Percentiles rank a stretch among this genome's conserved stretches.
phyloP scores from a whole-genome alignment of 768 basidiomycete genomes.

The Suillus plorans region DNA sequence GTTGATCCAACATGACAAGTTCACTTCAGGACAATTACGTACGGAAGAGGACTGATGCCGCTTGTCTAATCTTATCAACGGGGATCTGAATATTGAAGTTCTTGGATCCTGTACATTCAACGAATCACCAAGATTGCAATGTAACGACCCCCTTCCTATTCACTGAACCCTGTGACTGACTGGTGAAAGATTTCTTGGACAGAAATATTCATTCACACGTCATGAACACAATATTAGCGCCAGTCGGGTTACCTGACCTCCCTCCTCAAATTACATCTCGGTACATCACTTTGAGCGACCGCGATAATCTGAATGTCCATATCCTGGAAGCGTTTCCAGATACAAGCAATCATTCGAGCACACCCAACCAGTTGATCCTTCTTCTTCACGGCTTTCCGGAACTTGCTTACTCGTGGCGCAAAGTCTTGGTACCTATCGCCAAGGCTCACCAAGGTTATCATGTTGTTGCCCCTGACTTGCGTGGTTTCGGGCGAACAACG shows the following conservation, averaged over 20 bases:
- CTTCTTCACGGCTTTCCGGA: conserved; percentile 71
- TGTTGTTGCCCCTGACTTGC: conserved; percentile 62
- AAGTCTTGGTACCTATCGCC: conserved; percentile 51
- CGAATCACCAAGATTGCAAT: neutral
- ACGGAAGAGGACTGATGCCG: neutral
- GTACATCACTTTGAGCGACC: conserved; percentile 43
- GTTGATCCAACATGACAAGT: neutral
- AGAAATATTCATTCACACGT: neutral
- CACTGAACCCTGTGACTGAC: neutral
- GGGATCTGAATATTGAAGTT: neutral
- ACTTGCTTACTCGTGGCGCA: conserved; percentile 65
- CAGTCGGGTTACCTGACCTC: conserved; percentile 13
- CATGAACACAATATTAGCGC: neutral
- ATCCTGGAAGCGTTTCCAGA: conserved; percentile 47
- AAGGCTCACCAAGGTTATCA: conserved; percentile 45
- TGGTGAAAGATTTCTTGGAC: neutral
- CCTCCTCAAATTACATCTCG: conserved; percentile 38
- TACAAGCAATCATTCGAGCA: conserved; percentile 10
- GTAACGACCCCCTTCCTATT: neutral
- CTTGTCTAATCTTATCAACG: neutral
- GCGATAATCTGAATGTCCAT: conserved; percentile 41
- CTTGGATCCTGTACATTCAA: neutral
- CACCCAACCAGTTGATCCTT: conserved; percentile 45
- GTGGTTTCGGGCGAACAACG: conserved; percentile 49
- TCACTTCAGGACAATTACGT: neutral